Conservation (phyloP, 2,329 filamentous ascomycete species). For the Elsinoe australis region DNA sequence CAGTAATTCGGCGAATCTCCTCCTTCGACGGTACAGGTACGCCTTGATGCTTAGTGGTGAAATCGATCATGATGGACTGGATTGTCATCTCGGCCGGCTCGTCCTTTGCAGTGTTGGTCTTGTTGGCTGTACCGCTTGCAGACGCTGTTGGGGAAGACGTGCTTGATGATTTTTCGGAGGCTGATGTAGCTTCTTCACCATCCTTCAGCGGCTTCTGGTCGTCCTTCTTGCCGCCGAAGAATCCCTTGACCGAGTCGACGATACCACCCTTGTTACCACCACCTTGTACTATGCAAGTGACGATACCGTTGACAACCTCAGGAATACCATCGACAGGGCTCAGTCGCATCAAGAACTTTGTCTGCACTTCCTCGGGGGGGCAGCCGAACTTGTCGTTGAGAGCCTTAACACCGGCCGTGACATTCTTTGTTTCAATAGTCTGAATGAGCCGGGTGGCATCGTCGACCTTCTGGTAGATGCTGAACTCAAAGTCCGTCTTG, state of each 20-base stretch:
- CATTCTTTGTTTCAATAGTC: conserved; percentile 67
- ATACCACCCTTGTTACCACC: conserved; percentile 67
- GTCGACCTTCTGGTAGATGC: conserved; percentile 66
- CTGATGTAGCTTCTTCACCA: conserved; percentile 35
- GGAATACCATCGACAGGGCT: conserved; percentile 69
- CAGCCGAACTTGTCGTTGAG: conserved; percentile 75
- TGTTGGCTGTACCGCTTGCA: conserved; percentile 35
- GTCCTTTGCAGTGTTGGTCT: conserved; percentile 29
- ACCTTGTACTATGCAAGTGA: conserved; percentile 76
- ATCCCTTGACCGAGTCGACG: conserved; percentile 89
- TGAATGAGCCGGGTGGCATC: conserved; percentile 54
- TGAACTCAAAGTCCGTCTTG: conserved; percentile 70
- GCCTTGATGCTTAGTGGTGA: conserved; percentile 39
- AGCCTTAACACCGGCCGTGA: conserved; percentile 72
- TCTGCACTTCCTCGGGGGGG: conserved; percentile 64
- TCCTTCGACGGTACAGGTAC: conserved; percentile 53
- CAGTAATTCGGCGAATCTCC: conserved; percentile 53
- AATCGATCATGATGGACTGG: conserved; percentile 46
- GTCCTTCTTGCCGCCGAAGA: conserved; percentile 86
- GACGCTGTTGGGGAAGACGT: conserved; percentile 40
- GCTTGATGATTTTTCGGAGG: conserved; percentile 31
- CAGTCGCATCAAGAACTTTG: conserved; percentile 70
- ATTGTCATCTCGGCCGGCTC: conserved; percentile 32
- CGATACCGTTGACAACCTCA: conserved; percentile 63
- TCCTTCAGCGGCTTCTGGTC: conserved; percentile 65